Conservation (phyloP, 805 yeast species). For the Lachancea waltii region DNA sequence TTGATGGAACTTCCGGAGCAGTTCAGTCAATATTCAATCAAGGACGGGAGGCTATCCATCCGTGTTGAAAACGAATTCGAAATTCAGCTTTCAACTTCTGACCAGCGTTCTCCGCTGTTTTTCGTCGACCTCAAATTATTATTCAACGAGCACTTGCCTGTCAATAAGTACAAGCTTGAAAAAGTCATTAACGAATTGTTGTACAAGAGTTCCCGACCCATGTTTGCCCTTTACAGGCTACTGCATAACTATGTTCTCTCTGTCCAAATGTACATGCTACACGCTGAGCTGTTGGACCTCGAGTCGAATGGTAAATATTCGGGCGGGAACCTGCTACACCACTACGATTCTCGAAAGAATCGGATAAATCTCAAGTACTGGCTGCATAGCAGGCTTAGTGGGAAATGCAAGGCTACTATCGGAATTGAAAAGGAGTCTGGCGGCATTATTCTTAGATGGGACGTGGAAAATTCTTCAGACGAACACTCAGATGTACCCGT, state of each 20-base stretch:
- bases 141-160: constrained; percentile 33
- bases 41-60: constrained; percentile 71
- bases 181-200: constrained; percentile 30
- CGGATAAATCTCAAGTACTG: constrained; percentile 30
- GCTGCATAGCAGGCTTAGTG: constrained; percentile 29
- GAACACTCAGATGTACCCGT: constrained; percentile 17
- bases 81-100: constrained; percentile 71
- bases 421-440: constrained; percentile 26
- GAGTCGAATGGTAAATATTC: constrained; percentile 30
- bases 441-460: constrained; percentile 27
- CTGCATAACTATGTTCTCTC: constrained; percentile 31
- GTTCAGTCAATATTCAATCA: constrained; percentile 56
- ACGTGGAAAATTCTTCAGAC: constrained; percentile 12
- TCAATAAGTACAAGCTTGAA: constrained; percentile 27
- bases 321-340: constrained; percentile 29
- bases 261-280: constrained; percentile 29
- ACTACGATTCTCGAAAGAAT: constrained; percentile 31
- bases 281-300: constrained; percentile 24
- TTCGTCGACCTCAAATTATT: constrained; percentile 69
- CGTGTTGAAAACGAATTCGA: constrained; percentile 59
- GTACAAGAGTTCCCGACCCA: constrained; percentile 24
- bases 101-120: constrained; percentile 63
- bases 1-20: constrained; percentile 57
- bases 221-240: constrained; percentile 27
- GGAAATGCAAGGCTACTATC: constrained; percentile 25